A percentile compares a stretch with the other conserved stretches of the same genome.
Conservation (phyloP, 805 yeast genomes). For the Ogataea naganishii region DNA sequence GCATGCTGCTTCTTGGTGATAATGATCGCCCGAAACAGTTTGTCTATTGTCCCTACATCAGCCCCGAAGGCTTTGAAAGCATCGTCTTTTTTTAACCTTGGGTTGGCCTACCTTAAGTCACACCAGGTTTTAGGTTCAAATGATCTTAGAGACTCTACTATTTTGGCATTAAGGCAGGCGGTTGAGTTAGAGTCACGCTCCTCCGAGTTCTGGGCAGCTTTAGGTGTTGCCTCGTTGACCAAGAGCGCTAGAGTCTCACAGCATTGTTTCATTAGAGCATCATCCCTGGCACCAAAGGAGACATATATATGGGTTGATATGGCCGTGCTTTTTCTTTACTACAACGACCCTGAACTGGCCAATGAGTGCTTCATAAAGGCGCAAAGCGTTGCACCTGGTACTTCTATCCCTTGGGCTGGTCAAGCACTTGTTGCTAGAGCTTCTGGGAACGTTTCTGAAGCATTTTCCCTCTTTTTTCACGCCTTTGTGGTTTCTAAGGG, state of each 20-base stretch:
- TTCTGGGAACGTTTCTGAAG: conserved; percentile 38
- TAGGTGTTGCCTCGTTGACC: conserved; percentile 68
- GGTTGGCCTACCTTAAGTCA: conserved; percentile 50
- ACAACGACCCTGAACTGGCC: conserved; percentile 66
- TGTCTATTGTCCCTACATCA: conserved; percentile 25
- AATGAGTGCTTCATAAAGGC: conserved; percentile 63
- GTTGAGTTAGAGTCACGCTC: conserved; percentile 65
- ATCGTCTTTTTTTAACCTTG: conserved; percentile 57
- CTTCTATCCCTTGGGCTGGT: conserved; percentile 76
- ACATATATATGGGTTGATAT: conserved; percentile 71
- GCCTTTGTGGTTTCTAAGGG: conserved; percentile 76
- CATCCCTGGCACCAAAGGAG: conserved; percentile 59
- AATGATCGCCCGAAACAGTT: conserved; percentile 37
- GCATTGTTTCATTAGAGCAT: conserved; percentile 85
- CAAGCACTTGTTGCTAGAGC: conserved; percentile 58
- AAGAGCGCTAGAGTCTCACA: conserved; percentile 70
- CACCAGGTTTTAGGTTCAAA: conserved; percentile 17
- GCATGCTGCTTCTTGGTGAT: conserved; percentile 26
- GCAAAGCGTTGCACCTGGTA: conserved; percentile 75
- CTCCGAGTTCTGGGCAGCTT: conserved; percentile 68
- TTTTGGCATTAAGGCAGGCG: conserved; percentile 53
- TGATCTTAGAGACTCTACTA: conserved; percentile 40
- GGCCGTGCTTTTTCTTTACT: conserved; percentile 64
- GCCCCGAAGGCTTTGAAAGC: conserved; percentile 44
- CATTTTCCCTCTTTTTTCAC: conserved; percentile 61